Base-by-base conservation (phyloP, 768 basidiomycete species). In the Lentinula boryana region DNA sequence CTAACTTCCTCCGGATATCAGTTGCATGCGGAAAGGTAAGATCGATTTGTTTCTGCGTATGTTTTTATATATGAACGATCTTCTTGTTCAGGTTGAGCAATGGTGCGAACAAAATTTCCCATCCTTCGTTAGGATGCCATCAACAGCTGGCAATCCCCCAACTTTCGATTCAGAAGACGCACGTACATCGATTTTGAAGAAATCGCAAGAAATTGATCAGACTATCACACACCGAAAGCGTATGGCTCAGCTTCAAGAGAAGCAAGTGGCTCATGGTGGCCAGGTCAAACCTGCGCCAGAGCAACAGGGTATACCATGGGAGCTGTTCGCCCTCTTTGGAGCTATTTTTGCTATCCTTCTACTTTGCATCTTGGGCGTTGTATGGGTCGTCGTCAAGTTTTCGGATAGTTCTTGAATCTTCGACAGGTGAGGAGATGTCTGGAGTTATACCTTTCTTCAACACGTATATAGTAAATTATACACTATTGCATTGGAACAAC, bases 81-180 rank as follows among this genome's bases (percentile, higher is more conserved):
- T 21, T 54, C 40, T 54, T 27, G 23, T 58, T 21, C 67, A 88
- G 93, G 92, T 98, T 71, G 95, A 98, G 67, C 85, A 87, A 74
- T 98, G 96, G 96, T 86, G 78, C 60, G 96, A 98, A 73, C 89
- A 87, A 66, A 81, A 95, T 72, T 99, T 92, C 76, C 96, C 96
- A 2, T 92, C 94, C 2, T 97, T 96, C 78, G 83, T 99, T 48
- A 70, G 71, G 5, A 64, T 82, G 66, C 53, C 63, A 61, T 51
- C 64, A 32, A 51, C 65, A 46, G 10, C 59, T 61, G 63, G 50
- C 51, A 48, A 60, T 27, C 31, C 61, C 50, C 64, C 73, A 35
- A 65, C 71, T 2, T 77, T 83, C 63, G 74, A 87, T 69, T 68
- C 76, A 2, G 49, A 67, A 27, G 89, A 91, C 69, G 77, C 84